Conservation (phyloP, 2,329 filamentous ascomycete species). For the Epichloe festucae region DNA sequence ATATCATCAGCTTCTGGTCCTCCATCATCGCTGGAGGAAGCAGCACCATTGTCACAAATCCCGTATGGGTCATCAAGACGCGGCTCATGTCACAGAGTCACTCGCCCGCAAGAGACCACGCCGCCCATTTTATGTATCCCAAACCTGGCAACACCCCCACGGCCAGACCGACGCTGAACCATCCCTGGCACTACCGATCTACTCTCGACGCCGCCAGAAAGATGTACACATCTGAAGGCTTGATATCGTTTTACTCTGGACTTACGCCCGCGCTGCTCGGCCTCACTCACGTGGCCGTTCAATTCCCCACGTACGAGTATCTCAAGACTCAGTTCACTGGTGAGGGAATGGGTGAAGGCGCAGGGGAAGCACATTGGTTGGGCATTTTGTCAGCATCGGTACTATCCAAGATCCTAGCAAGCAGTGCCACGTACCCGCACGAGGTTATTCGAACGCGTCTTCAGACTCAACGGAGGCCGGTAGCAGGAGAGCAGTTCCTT, state of each 20-base stretch:
- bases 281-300: conserved; percentile 88
- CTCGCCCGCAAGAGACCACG: conserved; percentile 31
- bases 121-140: conserved; percentile 32
- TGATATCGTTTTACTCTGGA: conserved; percentile 88
- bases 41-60: conserved; percentile 89
- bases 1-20: conserved; percentile 73
- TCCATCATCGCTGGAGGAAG: conserved; percentile 84
- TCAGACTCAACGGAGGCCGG: conserved; percentile 77
- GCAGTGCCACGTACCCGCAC: conserved; percentile 91
- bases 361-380: conserved; percentile 50
- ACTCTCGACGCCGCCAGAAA: conserved; percentile 87
- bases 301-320: conserved; percentile 92
- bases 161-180: conserved; percentile 40
- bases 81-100: conserved; percentile 87
- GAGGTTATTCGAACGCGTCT: conserved; percentile 88
- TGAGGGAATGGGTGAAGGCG: conserved; percentile 64
- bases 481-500: conserved; percentile 39
- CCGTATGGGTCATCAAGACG: conserved; percentile 99
- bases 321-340: conserved; percentile 87
- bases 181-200: conserved; percentile 83
- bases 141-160: conserved; percentile 41
- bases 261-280: conserved; percentile 85
- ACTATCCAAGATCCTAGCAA: conserved; percentile 86
- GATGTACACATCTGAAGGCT: conserved; percentile 86
- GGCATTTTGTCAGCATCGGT: conserved; percentile 84